Percentiles rank a stretch among this genome's conserved stretches.
phyloP scores from a whole-genome alignment of 2,329 filamentous ascomycete genomes.

The Fusarium domesticum region DNA sequence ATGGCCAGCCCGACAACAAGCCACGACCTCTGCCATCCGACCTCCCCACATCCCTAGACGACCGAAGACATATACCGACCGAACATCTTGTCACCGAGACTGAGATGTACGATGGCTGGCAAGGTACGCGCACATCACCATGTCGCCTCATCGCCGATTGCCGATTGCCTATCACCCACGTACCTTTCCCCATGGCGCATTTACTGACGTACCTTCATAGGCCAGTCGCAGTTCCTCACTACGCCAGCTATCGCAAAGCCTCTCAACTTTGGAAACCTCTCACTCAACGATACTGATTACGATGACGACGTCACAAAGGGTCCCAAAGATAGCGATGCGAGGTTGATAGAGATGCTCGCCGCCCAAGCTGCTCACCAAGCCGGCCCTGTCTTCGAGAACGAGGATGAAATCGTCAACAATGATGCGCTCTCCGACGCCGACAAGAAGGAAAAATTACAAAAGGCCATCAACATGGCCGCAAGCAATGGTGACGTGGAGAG shows the following conservation, averaged over 20 bases:
- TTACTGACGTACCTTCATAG: conserved; percentile 46
- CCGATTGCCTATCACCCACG: no score
- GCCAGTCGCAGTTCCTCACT: conserved; percentile 92
- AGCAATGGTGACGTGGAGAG: conserved; percentile 91
- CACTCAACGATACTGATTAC: conserved; percentile 77
- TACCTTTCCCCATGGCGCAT: neutral
- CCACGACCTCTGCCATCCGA: conserved; percentile 68
- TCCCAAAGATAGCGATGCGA: conserved; percentile 72
- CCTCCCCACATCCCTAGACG: conserved; percentile 86
- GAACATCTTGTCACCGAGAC: conserved; percentile 71
- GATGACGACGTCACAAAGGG: conserved; percentile 56
- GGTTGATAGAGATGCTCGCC: conserved; percentile 93
- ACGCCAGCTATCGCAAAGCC: conserved; percentile 82
- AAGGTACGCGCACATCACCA: conserved; percentile 56
- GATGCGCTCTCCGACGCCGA: conserved; percentile 70
- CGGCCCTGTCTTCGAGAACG: conserved; percentile 69
- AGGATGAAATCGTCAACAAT: conserved; percentile 74
- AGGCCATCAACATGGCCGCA: conserved; percentile 87
- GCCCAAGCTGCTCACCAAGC: conserved; percentile 83
- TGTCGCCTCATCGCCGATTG: conserved; percentile 15
- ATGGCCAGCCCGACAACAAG: conserved; percentile 38
- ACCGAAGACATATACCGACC: conserved; percentile 67
- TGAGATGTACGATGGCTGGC: conserved; percentile 98
- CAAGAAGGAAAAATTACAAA: conserved; percentile 80
- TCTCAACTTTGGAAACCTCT: conserved; percentile 75